A percentile compares a stretch with the other conserved stretches of the same genome.
Conservation (phyloP, 495 filamentous ascomycete species). For the Acidomyces sp. region DNA sequence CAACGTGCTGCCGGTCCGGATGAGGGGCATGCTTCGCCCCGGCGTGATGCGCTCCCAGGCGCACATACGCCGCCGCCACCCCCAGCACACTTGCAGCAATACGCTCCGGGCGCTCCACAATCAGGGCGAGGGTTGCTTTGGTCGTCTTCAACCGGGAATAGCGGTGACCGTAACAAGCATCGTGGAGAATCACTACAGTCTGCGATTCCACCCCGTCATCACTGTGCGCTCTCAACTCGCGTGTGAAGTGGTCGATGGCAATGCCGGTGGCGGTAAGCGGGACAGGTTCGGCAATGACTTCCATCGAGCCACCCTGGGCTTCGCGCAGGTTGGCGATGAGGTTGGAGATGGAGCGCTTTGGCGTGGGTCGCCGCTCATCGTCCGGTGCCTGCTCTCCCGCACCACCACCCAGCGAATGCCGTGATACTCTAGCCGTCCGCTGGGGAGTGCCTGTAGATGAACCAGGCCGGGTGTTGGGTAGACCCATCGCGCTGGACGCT, state of each 20-base stretch:
- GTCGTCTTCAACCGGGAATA: conserved; percentile 69
- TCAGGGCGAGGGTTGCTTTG: conserved; percentile 49
- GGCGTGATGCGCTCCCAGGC: conserved; percentile 66
- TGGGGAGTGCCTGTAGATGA: conserved; percentile 24
- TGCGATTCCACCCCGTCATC: conserved; percentile 39
- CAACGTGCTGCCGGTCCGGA: conserved; percentile 37
- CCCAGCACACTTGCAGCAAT: conserved; percentile 74
- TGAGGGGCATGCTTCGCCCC: conserved; percentile 55
- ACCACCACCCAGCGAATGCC: conserved; percentile 31
- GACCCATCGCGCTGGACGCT: conserved; percentile 36
- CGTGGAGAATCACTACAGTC: conserved; percentile 74
- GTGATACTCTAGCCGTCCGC: conserved; percentile 39
- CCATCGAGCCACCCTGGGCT: conserved; percentile 25
- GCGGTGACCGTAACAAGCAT: conserved; percentile 86
- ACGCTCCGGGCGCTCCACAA: conserved; percentile 87
- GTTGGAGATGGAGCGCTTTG: conserved; percentile 41
- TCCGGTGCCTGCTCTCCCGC: conserved; percentile 24
- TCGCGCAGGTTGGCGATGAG: conserved; percentile 31
- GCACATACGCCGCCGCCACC: conserved; percentile 74
- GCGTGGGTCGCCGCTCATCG: conserved; percentile 30
- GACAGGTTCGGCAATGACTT: conserved; percentile 30
- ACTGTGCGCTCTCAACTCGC: conserved; percentile 53
- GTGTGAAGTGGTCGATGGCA: conserved; percentile 54
- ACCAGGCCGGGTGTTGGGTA: conserved; percentile 15
- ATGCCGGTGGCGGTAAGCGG: conserved; percentile 51